phyloP scores from a whole-genome alignment of 805 yeast species.

The Yarrowia osloensis region DNA sequence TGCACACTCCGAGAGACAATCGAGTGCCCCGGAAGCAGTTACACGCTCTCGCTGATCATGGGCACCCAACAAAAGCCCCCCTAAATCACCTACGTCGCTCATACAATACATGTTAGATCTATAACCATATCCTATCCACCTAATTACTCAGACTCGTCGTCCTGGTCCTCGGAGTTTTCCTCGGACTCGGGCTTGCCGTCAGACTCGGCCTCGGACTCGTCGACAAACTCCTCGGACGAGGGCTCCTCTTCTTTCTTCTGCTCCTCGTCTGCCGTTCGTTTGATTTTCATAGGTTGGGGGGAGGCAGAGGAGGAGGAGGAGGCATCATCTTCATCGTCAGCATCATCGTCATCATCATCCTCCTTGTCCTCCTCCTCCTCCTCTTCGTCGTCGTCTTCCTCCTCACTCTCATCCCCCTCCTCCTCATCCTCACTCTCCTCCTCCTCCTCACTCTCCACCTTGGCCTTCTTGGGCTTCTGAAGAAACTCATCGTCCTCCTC shows the following conservation, averaged over 20 bases:
- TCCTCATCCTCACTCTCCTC: background rate
- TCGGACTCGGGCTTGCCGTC: slow-evolving; percentile 6
- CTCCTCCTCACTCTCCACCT: slow-evolving; percentile 38
- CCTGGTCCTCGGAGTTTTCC: slow-evolving; percentile 14
- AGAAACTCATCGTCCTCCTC: slow-evolving; percentile 34
- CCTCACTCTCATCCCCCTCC: background rate
- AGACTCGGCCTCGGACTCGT: background rate
- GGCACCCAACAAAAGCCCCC: too few relatives aligned
- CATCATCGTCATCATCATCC: background rate
- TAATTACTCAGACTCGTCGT: slow-evolving; percentile 15
- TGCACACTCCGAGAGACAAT: too few relatives aligned
- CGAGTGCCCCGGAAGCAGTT: too few relatives aligned
- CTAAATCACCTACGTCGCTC: too few relatives aligned
- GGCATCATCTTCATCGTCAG: background rate
- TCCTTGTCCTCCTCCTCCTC: too few relatives aligned
- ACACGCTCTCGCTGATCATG: too few relatives aligned
- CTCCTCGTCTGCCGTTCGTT: background rate
- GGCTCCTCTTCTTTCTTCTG: background rate
- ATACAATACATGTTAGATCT: background rate
- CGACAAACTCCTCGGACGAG: background rate
- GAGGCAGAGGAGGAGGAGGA: too few relatives aligned
- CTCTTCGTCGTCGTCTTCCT: background rate
- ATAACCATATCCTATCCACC: background rate
- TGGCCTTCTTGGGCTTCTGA: slow-evolving; percentile 36
- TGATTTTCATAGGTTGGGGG: background rate